phyloP scores from a whole-genome alignment of 2,329 filamentous ascomycete genomes.

The Colletotrichum sublineola region DNA sequence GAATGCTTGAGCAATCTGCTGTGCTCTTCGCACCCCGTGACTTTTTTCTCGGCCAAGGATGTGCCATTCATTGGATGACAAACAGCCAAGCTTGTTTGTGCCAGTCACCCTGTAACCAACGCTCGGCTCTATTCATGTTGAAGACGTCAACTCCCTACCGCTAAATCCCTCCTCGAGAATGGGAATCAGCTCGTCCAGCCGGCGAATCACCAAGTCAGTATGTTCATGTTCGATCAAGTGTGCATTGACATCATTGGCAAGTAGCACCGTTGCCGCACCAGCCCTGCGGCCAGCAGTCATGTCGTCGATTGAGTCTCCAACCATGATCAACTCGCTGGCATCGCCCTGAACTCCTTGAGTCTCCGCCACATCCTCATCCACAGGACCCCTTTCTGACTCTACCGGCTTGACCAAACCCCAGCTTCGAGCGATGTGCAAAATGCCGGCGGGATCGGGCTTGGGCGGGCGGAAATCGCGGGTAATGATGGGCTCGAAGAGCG shows the following conservation, averaged over 20 bases:
- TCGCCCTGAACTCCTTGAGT: constrained; percentile 48
- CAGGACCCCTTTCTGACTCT: constrained; percentile 9
- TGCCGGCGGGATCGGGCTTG: constrained; percentile 90
- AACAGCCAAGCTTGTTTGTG: not conserved
- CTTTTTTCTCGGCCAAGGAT: not conserved
- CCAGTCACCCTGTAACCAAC: not conserved
- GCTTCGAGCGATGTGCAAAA: constrained; percentile 83
- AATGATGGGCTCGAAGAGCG: constrained; percentile 81
- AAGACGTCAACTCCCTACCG: constrained; percentile 44
- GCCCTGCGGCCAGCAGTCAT: constrained; percentile 88
- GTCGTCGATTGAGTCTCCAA: constrained; percentile 89
- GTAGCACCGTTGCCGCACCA: constrained; percentile 89
- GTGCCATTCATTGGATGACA: not conserved
- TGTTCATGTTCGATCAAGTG: constrained; percentile 78
- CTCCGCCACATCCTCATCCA: constrained; percentile 6
- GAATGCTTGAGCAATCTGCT: constrained; percentile 31
- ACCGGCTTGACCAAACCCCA: constrained; percentile 71
- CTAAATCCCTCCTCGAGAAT: constrained; percentile 82
- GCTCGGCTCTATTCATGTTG: not conserved
- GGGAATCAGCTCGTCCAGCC: constrained; percentile 81
- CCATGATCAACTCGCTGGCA: constrained; percentile 70
- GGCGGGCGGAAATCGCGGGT: constrained; percentile 86
- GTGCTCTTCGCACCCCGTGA: not conserved
- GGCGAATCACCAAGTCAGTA: constrained; percentile 80
- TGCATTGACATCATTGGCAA: constrained; percentile 85